phyloP scores from a whole-genome alignment of 2,329 filamentous ascomycete species.

The Verruconis gallopava region DNA sequence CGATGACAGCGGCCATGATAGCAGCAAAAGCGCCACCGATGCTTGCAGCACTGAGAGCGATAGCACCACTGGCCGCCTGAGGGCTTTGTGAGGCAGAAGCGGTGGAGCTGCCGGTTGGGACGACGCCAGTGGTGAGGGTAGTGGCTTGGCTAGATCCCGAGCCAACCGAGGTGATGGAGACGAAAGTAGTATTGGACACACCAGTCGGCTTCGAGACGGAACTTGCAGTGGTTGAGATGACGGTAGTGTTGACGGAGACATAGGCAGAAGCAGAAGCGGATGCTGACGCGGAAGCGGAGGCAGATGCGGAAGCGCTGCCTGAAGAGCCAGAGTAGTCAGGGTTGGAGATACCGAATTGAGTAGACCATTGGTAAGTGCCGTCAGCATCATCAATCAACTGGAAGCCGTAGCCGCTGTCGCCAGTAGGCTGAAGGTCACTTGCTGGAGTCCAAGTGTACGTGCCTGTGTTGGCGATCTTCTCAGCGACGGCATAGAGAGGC shows the following conservation, averaged over 20 bases:
- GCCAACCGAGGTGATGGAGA: not conserved
- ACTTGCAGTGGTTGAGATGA: not conserved
- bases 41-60: not conserved
- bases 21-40: slow-evolving; percentile 5
- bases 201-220: not conserved
- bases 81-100: not conserved
- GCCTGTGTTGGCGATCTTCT: slow-evolving; percentile 44
- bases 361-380: slow-evolving; percentile 7
- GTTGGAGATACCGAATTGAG: slow-evolving; percentile 9
- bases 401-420: slow-evolving; percentile 44
- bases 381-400: slow-evolving; percentile 34
- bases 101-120: not conserved
- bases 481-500: slow-evolving; percentile 34
- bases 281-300: not conserved
- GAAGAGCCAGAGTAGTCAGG: not conserved
- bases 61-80: not conserved
- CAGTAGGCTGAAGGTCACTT: slow-evolving; percentile 30
- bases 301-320: not conserved
- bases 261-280: not conserved
- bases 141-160: not conserved
- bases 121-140: not conserved
- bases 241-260: not conserved
- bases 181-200: slow-evolving; percentile 1
- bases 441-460: slow-evolving; percentile 42
- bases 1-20: slow-evolving; percentile 5